Percentiles rank a stretch among this genome's conserved stretches.
phyloP scores from a whole-genome alignment of 495 filamentous ascomycete genomes.

The Annulohypoxylon maeteangense region DNA sequence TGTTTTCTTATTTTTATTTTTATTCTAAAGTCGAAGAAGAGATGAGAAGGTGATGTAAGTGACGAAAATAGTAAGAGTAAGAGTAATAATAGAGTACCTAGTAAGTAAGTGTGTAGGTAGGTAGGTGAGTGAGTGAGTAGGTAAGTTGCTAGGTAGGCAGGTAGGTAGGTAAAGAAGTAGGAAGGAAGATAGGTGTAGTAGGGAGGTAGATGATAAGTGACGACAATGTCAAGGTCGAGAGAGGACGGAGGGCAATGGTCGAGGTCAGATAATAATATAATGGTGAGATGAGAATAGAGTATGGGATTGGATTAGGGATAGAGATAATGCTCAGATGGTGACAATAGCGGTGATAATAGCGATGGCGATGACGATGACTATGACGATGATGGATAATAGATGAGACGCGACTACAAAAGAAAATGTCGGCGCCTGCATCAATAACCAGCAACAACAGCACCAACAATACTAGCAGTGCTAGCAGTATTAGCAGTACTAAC shows the following conservation, averaged over 20 bases:
- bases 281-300: not conserved
- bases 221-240: not conserved
- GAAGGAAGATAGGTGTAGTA: too few species aligned
- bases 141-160: not conserved
- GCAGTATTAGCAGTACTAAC: not conserved
- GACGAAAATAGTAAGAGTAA: constrained; percentile 9
- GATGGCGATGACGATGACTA: constrained; percentile 1
- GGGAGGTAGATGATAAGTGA: constrained; percentile 25
- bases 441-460: constrained; percentile 9
- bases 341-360: not conserved
- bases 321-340: not conserved
- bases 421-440: constrained; percentile 32
- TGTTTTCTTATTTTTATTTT: not conserved
- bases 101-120: constrained; percentile 5
- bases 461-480: not conserved
- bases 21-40: not conserved
- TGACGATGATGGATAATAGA: constrained; percentile 13
- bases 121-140: constrained; percentile 4
- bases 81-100: constrained; percentile 20
- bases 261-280: not conserved
- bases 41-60: not conserved
- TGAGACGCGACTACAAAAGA: constrained; percentile 17
- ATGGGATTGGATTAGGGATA: not conserved
- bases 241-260: not conserved
- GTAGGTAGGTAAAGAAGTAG: not conserved